Evolutionary conservation across 73 alveolate species (phyloP), one percentile per base, ranked within the genome.

Genomic region (Breviolum minutum): DNA sequence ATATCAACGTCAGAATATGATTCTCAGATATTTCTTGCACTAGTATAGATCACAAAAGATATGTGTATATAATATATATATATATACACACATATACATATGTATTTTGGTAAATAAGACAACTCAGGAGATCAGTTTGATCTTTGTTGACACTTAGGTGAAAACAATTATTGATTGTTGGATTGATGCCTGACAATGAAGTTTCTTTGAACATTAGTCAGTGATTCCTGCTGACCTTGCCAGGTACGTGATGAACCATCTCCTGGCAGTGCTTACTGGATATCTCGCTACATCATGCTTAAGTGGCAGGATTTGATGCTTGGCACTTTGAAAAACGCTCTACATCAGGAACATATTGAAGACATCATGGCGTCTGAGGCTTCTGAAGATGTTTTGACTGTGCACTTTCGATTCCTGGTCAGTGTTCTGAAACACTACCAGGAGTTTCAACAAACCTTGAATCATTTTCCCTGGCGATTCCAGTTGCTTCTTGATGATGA

Each of bases 231-330:
- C 54, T 40, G 54, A 40, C 54, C 54, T 40, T 5, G 10, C 13
- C 92, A 83, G 76, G 76, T n/a, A 48, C 60, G 26, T 61, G 92
- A 83, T 20, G 94, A 86, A 77, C 60, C 26, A 40, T 12, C 9
- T 1, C 73, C 73, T 16, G 92, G 92, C 16, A 24, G 40, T 7
- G 8, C 60, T 12, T 61, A 20, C 26, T 48, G 54, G 7, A 13
- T 83, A 4, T 6, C 32, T 19, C 92, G 40, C 63, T 89, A 32
- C 24, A 70, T 89, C 27, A 69, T 85, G 13, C 20, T 40, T 26
- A 69, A 89, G 24, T 89, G 95, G 95, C 68, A 17, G 7, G 71
- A 68, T 61, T 71, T 89, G 13, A 1, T 29, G 70, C 95, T 89
- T 8, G 14, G 63, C 29, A 89, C 71, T 2, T 16, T 66, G 86